Evolutionary conservation across 2,329 filamentous ascomycete genomes (phyloP).

Genomic region (Ceratocystiopsis minuta): DNA sequence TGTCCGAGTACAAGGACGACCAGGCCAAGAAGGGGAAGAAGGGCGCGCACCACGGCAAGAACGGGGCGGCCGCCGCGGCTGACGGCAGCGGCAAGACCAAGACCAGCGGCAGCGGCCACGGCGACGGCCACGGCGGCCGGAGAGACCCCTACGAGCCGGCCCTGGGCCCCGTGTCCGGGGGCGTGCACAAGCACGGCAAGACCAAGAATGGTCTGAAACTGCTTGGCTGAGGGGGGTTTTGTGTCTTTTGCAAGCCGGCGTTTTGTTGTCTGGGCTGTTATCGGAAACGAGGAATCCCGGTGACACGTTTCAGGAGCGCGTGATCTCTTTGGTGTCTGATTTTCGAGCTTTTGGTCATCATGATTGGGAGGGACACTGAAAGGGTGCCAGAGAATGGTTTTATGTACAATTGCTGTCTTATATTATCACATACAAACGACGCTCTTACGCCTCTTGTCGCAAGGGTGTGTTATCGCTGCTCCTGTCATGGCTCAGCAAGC

Average conservation of each 20-base stretch:
- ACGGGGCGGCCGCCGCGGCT: constrained; percentile 12
- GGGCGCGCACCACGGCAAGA: constrained; percentile 9
- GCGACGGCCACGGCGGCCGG: constrained; percentile 14
- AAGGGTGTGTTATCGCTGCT: no score
- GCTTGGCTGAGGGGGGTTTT: constrained; percentile 30
- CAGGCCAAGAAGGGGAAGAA: constrained; percentile 18
- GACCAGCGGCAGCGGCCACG: constrained; percentile 16
- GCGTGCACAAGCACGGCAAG: constrained; percentile 44
- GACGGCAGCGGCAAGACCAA: constrained; percentile 10
- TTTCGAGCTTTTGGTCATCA: no score
- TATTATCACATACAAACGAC: no score
- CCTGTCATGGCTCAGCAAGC: constrained; percentile 18
- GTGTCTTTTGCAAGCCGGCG: no score
- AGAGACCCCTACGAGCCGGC: constrained; percentile 27
- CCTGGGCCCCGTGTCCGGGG: constrained; percentile 31
- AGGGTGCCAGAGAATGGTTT: no score
- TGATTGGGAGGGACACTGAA: no score
- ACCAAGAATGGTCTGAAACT: constrained; percentile 48
- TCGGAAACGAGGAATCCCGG: no score
- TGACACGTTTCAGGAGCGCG: no score
- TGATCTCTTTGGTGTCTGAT: no score
- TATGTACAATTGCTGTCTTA: no score
- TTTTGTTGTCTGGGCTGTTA: no score
- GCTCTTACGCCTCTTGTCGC: no score
- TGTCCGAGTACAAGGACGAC: constrained; percentile 48